Base-by-base conservation (phyloP, 257 asterid species). In the Solanum chmielewskii region DNA sequence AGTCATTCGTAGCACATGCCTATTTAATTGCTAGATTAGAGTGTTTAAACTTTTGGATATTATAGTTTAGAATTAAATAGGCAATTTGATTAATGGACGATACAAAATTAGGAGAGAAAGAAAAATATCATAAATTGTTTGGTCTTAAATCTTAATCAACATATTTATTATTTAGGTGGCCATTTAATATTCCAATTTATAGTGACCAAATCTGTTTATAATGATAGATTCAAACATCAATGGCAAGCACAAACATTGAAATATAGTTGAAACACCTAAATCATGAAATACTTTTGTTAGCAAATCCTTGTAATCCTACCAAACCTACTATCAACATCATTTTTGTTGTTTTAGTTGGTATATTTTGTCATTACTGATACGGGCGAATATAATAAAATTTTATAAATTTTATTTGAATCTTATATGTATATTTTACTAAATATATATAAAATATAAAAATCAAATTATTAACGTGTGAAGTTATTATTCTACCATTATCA, bases 211-310 rank as follows among this genome's bases (percentile, higher is more conserved):
- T 20, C 20, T 81, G 29, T 81, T 49, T 81, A 29, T 45, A 29
- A 18, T 47, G 29, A 81, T 18, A 81, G 44, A 16, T 81, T 81
- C 11, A 78, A 80, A 80, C 84, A 80, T 45, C n/a, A 45, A 27
- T 27, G 85, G 60, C 44, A 47, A 80, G 44, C 69, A 80, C 66
- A 49, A 80, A 80, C 39, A 29, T 29, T 80, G 6, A 35, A 77
- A 80, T 35, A 83, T 35, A 78, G 84, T 70, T 89, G 14, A 83
- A 86, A 83, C 86, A 75, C 45, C 83, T 35, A 86, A 80, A 49
- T 42, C 68, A 74, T 21, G 45, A 82, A 64, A 49, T 18, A 29
- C 0, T 35, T 68, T 87, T 42, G 89, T 82, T 88, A 45, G 87
- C 73, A 70, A 41, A 88, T 88, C 87, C 78, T 59, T 80, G 56